Percentiles rank a stretch among this genome's conserved stretches.
Evolutionary conservation across 176 grass and related monocot genomes (phyloP).

Genomic region (Cymbopogon citratus): DNA sequence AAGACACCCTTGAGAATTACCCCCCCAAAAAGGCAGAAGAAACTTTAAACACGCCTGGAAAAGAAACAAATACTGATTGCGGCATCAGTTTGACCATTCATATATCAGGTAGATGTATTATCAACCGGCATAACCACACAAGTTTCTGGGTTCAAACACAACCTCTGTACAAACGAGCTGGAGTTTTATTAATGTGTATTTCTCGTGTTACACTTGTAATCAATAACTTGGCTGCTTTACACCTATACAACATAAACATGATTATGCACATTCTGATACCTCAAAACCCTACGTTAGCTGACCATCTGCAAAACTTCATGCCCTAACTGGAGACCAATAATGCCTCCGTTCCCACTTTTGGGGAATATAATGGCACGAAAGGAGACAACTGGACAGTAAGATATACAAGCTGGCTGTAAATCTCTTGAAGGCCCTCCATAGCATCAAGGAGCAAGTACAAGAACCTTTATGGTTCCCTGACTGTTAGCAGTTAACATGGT

Average conservation of each 20-base stretch:
- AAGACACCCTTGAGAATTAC: not conserved
- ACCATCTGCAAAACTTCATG: slow-evolving; percentile 32
- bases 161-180: slow-evolving; percentile 2
- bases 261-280: slow-evolving; percentile 36
- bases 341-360: slow-evolving; percentile 25
- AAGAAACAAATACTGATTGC: not conserved
- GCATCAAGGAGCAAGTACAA: slow-evolving; percentile 84
- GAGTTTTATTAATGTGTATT: slow-evolving; percentile 9
- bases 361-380: slow-evolving; percentile 23
- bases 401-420: slow-evolving; percentile 33
- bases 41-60: not conserved
- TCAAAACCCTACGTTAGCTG: slow-evolving; percentile 37
- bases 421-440: not conserved
- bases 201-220: slow-evolving; percentile 36
- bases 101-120: not conserved
- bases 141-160: not conserved
- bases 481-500: slow-evolving; percentile 98
- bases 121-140: not conserved
- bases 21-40: no score
- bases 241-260: slow-evolving; percentile 25
- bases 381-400: not conserved
- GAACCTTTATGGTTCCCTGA: slow-evolving; percentile 96
- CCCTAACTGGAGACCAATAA: slow-evolving; percentile 23
- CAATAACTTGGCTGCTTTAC: slow-evolving; percentile 19
- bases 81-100: not conserved